These are phyloP conservation scores for Plasmodium gallinaceum DNA, from an alignment of 169 alveolate genomes.

Conservation along the genomic window DNA sequence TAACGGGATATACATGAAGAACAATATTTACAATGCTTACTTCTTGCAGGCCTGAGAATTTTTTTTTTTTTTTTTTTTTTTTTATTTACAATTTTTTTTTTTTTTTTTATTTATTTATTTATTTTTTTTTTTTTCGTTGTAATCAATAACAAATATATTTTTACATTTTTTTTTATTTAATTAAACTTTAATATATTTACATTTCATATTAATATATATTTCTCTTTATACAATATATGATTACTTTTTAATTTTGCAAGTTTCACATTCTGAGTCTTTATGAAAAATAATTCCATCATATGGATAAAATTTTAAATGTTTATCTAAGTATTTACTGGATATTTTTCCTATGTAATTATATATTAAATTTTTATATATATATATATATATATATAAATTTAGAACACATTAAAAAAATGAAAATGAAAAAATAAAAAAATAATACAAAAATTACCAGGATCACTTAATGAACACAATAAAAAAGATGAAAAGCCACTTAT, in stretches of 20 bases:
- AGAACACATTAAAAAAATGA: background rate
- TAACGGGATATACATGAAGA: slow-evolving; percentile 65
- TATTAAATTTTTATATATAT: slow-evolving; percentile 7
- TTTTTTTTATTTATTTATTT: background rate
- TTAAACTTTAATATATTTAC: background rate
- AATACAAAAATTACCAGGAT: slow-evolving; percentile 34
- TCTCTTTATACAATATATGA: background rate
- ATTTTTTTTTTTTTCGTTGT: background rate
- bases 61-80: no score
- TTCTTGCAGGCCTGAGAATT: slow-evolving; percentile 54
- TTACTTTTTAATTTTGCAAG: slow-evolving; percentile 49
- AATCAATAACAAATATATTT: background rate
- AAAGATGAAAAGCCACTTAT: slow-evolving; percentile 23
- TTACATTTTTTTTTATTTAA: background rate
- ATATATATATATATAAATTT: no score
- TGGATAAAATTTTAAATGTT: slow-evolving; percentile 39
- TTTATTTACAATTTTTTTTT: no score
- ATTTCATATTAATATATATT: background rate
- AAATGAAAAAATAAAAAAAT: background rate
- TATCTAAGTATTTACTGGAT: slow-evolving; percentile 14
- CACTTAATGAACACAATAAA: slow-evolving; percentile 40
- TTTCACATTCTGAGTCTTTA: slow-evolving; percentile 25
- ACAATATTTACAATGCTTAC: slow-evolving; percentile 62
- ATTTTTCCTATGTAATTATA: slow-evolving; percentile 46
- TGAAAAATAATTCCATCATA: slow-evolving; percentile 45